Evolutionary conservation across 2,329 filamentous ascomycete species (phyloP), one percentile per base, ranked within the genome.

Genomic region (Aspergillus persii): DNA sequence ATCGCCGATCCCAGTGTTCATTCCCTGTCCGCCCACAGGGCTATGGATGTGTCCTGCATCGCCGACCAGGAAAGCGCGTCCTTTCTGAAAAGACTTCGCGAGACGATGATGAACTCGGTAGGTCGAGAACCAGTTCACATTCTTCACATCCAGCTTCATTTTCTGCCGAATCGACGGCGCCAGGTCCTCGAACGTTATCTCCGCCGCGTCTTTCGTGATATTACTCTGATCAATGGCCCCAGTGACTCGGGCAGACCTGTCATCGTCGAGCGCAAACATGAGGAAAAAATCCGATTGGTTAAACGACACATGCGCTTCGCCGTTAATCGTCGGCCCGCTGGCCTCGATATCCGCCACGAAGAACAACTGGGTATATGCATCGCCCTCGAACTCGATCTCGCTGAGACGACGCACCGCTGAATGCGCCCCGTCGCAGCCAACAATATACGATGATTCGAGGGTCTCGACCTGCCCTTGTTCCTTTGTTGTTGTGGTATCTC

Each of bases 11-110:
- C 83, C 83, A 0, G 81, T 81, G 65, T 86, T 86, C 80, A 86
- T 82, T 1, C 84, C 84, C 65, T 85, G 83, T 0, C 82, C 84
- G 2, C 83, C 84, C 0, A 80, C 79, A 0, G 82, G 82, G 41
- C 76, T 82, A 60, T 86, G 83, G 11, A 83, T 83, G 60, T 86
- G 84, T 1, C 81, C 82, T 5, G 84, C 83, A 57, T 87, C 84
- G 12, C 84, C 84, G 1, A 81, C 83, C 0, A 87, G 71, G 49
- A 86, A 81, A 3, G 83, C 74, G 3, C 82, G 77, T 2, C 80
- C 78, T 26, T 76, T 74, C 5, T 79, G 78, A 64, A 83, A 82
- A 8, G 61, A 64, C 7, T 71, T 71, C 2, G 76, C 75, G 31
- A 77, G 73, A 6, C 79, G 71, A 63, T 80, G 74, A 65, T 80